These are phyloP conservation scores for Heliamphora exappendiculata DNA, from an alignment of 148 eudicot genomes.

Conservation along the genomic window DNA sequence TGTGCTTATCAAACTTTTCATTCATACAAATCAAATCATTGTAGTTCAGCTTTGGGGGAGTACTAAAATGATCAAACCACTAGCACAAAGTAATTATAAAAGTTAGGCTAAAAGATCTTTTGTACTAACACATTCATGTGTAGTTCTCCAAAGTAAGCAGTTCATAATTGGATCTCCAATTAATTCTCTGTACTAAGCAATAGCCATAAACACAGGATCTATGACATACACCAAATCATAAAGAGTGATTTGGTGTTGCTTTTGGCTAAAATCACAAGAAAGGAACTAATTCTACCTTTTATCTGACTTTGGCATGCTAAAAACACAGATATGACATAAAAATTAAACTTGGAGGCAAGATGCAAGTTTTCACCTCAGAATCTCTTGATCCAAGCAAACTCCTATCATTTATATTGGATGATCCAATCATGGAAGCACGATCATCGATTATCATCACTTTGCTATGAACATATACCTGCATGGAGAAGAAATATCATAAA, in stretches of 20 bases:
- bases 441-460: slow-evolving; percentile 95
- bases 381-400: slow-evolving; percentile 97
- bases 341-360: slow-evolving; percentile 1
- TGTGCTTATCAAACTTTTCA: background rate
- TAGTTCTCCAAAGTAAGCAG: background rate
- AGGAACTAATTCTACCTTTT: background rate
- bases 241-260: background rate
- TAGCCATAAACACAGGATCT: background rate
- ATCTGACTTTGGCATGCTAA: background rate
- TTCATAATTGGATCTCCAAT: background rate
- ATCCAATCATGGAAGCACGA: slow-evolving; percentile 63
- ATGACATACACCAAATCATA: background rate
- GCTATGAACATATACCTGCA: slow-evolving; percentile 95
- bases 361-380: slow-evolving; percentile 58
- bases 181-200: background rate
- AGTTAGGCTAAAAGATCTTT: background rate
- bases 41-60: background rate
- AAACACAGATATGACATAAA: background rate
- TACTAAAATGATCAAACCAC: background rate
- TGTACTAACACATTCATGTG: background rate
- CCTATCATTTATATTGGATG: slow-evolving; percentile 93
- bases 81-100: background rate
- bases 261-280: background rate
- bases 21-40: background rate
- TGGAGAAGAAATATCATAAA: slow-evolving; percentile 9